Evolutionary conservation across 1,139 yeast genomes (phyloP), one percentile per base, ranked within the genome.

Genomic region (Pichia norvegensis): DNA sequence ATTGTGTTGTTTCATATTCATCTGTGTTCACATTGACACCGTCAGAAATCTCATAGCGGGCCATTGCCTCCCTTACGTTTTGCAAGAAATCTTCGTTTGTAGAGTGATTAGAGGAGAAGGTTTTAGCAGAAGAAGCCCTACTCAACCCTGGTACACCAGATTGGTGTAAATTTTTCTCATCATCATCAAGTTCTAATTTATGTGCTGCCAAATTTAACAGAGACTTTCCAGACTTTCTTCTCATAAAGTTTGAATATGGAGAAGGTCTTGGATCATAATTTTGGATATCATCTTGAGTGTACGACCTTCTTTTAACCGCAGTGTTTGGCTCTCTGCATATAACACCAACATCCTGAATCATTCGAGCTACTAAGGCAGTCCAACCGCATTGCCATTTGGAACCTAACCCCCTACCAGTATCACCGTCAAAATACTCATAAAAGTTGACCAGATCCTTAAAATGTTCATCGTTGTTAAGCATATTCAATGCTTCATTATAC

Each of bases 301-400:
- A 58, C 11, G 63, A 59, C 36, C 47, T 47, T 36, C 63, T 51
- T 40, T 55, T 54, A 45, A 81, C 52, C 8, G 62, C 61, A 1
- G 60, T 49, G 31, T 55, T 47, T 67, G 66, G 73, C 67, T 45
- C 78, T 72, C 53, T 68, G 60, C 59, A 77, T 0, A 87, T 76
- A 41, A 80, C 74, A 47, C 96, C 97, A 43, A 85, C 85, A 64
- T 90, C 97, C 61, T 86, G 95, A 60, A 90, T 87, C 78, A 94
- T 79, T 65, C 92, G 85, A 42, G 96, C 95, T 46, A 88, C 94
- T 42, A 90, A 74, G 0, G 95, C 90, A 1, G 97, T 90, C 97
- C 97, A 90, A 16, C 97, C 97, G 69, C 90, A 83, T 67, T 90
- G 97, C 69, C 92, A 97, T 41, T 92, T 82, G 1, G 97, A 92